These are phyloP conservation scores for Chalciporus chontae DNA, from an alignment of 768 basidiomycete species.

Conservation along the genomic window DNA sequence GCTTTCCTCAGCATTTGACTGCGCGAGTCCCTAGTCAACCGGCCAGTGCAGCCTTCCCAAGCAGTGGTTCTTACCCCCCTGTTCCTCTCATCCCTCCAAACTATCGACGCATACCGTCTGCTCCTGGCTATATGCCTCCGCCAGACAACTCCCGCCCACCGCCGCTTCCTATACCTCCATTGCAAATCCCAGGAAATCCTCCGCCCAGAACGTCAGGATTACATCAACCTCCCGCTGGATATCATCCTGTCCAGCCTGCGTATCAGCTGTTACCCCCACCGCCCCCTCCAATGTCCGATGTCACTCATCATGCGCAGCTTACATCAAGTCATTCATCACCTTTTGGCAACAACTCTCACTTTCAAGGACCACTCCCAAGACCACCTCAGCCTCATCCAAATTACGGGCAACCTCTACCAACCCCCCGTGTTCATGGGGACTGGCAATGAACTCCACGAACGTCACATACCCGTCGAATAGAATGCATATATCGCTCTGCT, in stretches of 20 bases:
- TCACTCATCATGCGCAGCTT: conserved; percentile 27
- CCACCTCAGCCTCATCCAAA: conserved; percentile 32
- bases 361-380: conserved; percentile 40
- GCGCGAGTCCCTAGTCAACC: conserved; percentile 4
- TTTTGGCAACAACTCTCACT: conserved; percentile 30
- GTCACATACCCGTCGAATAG: conserved; percentile 4
- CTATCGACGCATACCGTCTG: conserved; percentile 30
- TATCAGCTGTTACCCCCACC: conserved; percentile 36
- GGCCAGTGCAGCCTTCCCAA: conserved; percentile 13
- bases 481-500: conserved; percentile 14
- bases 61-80: conserved; percentile 16
- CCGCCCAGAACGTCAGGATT: conserved; percentile 46
- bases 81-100: conserved; percentile 29
- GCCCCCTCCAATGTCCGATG: conserved; percentile 22
- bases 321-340: conserved; percentile 21
- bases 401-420: conserved; percentile 32
- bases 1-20: conserved; percentile 28
- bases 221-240: conserved; percentile 46
- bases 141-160: conserved; percentile 19
- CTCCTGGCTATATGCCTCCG: conserved; percentile 23
- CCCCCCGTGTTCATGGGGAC: conserved; percentile 19
- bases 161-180: conserved; percentile 28
- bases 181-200: conserved; percentile 21
- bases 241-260: conserved; percentile 40
- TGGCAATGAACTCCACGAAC: conserved; percentile 25